Conservation (phyloP, 73 alveolate species). For the Durusdinium trenchii region DNA sequence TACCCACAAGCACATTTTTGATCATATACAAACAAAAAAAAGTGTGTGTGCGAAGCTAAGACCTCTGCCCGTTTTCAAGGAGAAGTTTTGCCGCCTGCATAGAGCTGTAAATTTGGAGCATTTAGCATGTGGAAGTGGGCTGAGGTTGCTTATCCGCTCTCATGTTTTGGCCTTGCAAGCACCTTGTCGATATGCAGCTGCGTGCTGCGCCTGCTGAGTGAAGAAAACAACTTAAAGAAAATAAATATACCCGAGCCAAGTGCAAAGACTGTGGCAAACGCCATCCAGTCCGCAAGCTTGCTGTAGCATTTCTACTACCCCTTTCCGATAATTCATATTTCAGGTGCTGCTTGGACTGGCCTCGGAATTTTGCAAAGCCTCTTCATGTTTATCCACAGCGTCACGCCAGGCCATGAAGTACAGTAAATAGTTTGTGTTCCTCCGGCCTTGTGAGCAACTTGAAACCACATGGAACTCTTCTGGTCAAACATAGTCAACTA, state of each 20-base stretch:
- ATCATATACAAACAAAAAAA: too few relatives aligned
- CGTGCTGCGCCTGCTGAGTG: not conserved
- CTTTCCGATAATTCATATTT: not conserved
- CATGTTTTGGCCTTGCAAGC: not conserved
- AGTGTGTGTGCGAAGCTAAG: too few relatives aligned
- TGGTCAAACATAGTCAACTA: not conserved
- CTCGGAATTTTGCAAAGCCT: not conserved
- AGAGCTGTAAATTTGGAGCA: too few relatives aligned
- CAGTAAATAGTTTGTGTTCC: not conserved
- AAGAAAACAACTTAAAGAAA: not conserved
- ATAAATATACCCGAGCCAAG: not conserved
- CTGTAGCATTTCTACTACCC: too few relatives aligned
- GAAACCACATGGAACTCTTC: not conserved
- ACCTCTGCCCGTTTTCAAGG: too few relatives aligned
- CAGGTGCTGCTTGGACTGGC: not conserved
- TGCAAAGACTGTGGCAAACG: not conserved
- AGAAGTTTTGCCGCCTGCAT: too few relatives aligned
- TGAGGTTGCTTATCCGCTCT: too few relatives aligned
- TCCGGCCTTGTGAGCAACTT: too few relatives aligned
- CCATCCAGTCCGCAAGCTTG: too few relatives aligned
- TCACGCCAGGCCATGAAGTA: not conserved
- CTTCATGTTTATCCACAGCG: not conserved
- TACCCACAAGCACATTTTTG: too few relatives aligned
- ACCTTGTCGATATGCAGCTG: conserved; percentile 9
- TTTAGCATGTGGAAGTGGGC: too few relatives aligned